Percentiles rank a stretch among this genome's conserved stretches.
phyloP scores from a whole-genome alignment of 805 yeast species.

The Saccharomycopsis microspora region DNA sequence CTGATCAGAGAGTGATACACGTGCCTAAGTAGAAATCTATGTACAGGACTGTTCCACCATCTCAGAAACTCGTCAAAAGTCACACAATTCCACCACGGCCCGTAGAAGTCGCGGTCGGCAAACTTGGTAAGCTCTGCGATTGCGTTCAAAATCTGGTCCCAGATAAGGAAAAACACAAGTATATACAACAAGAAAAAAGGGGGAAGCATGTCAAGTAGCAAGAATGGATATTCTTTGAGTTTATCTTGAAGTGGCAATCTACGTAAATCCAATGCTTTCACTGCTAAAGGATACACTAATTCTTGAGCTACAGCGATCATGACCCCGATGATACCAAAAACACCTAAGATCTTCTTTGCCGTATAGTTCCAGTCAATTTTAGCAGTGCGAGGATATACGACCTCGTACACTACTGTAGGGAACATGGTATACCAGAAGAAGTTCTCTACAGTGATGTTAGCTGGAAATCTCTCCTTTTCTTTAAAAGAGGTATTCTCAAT shows the following conservation, averaged over 20 bases:
- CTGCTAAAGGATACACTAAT: constrained; percentile 61
- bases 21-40: constrained; percentile 77
- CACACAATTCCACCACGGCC: constrained; percentile 95
- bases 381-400: constrained; percentile 69
- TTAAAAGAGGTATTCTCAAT: constrained; percentile 33
- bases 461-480: constrained; percentile 45
- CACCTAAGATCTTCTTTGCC: constrained; percentile 58
- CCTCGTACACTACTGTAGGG: constrained; percentile 80
- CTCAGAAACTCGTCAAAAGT: constrained; percentile 91
- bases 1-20: constrained; percentile 88
- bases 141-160: constrained; percentile 89
- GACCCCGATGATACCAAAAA: constrained; percentile 74
- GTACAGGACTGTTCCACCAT: constrained; percentile 93
- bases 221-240: constrained; percentile 37
- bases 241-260: constrained; percentile 35
- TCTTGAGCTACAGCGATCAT: constrained; percentile 77
- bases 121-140: constrained; percentile 80
- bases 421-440: constrained; percentile 75
- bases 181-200: constrained; percentile 69
- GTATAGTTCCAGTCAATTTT: constrained; percentile 61
- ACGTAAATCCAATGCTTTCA: constrained; percentile 45
- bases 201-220: constrained; percentile 65
- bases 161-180: constrained; percentile 75
- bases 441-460: constrained; percentile 51
- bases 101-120: constrained; percentile 89